These are phyloP conservation scores for Thalassiosira hispida DNA, from an alignment of 352 stramenopile species.

Conservation along the genomic window DNA sequence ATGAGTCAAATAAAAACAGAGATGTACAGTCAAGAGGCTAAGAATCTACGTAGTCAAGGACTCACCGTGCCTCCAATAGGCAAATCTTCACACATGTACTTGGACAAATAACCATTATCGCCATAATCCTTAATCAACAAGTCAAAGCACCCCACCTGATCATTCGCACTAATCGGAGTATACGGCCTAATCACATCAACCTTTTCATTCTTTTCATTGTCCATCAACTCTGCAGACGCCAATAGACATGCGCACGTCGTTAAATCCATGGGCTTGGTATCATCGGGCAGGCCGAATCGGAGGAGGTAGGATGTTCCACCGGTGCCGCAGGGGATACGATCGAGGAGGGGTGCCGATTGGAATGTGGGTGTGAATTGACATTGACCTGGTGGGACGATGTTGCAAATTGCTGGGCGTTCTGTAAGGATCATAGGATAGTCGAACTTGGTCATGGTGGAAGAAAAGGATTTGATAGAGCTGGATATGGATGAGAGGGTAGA, in stretches of 20 bases:
- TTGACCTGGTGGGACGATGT: constrained; percentile 53
- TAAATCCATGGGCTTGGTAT: constrained; percentile 58
- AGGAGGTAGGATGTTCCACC: constrained; percentile 64
- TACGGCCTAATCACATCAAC: constrained; percentile 76
- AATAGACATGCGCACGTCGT: constrained; percentile 82
- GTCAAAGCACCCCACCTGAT: constrained; percentile 77
- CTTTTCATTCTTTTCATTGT: constrained; percentile 33
- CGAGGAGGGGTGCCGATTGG: constrained; percentile 53
- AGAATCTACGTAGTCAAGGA: neutral
- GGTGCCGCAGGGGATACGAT: constrained; percentile 38
- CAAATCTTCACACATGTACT: constrained; percentile 60
- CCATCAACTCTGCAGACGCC: constrained; percentile 53
- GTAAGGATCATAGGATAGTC: constrained; percentile 44
- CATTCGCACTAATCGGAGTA: constrained; percentile 83
- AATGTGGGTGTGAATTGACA: constrained; percentile 77
- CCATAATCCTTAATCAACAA: constrained; percentile 81
- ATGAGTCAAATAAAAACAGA: neutral
- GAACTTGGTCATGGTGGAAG: constrained; percentile 19
- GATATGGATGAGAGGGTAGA: neutral
- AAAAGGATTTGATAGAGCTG: neutral
- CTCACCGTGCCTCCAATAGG: constrained; percentile 41
- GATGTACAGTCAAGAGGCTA: neutral
- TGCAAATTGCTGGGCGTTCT: constrained; percentile 25
- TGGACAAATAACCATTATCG: constrained; percentile 60
- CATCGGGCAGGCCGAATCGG: constrained; percentile 74